Base-by-base conservation (phyloP, 352 stramenopile species). In the Globisporangium heterothallicum region DNA sequence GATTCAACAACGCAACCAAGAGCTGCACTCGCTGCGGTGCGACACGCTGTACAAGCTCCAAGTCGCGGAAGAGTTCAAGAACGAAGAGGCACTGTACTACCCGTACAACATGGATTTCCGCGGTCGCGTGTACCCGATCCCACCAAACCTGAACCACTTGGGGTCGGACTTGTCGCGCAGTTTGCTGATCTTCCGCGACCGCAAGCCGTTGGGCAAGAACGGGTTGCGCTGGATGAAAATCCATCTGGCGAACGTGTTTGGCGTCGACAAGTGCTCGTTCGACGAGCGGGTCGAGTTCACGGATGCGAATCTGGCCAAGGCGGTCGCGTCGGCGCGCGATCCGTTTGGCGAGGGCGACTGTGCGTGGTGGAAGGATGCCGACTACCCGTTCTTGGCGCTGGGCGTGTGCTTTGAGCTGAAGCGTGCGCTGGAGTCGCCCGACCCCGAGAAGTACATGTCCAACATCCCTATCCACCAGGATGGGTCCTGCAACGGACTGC, bases 81-180 rank as follows among this genome's bases (percentile, higher is more conserved):
- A 99, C 56, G 97, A 98, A 66, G 79, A 97, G 14, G 86, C 87
- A 55, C 88, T 99, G 22, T 99, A 98, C 73, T 99, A 98, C 63
- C 97, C 97, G 34, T 98, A 99, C 81, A 99, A 99, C 72, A 86
- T 99, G 70, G 97, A 99, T 63, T 99, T 99, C 71, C 84, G 97
- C 32, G 97, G 97, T 29, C 81, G 97, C 43, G 97, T 97, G 51
- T 99, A 99, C 65, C 97, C 97, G 46, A 88, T 99, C 10, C 96
- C 97, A 47, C 97, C 97, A 4, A 98, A 99, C 69, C 76, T 99
- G 3, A 99, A 98, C 61, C 98, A 99, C 68, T 68, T 99, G 46
- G 97, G 97, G 27, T 98, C 94, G 14, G 97, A 99, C 80, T 70
- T 99, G n/a, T 99, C 94, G 58, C 79, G 97, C 21, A 96, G 86